Evolutionary conservation across 2,329 filamentous ascomycete genomes (phyloP).

Genomic region (Metarhizium humberi): DNA sequence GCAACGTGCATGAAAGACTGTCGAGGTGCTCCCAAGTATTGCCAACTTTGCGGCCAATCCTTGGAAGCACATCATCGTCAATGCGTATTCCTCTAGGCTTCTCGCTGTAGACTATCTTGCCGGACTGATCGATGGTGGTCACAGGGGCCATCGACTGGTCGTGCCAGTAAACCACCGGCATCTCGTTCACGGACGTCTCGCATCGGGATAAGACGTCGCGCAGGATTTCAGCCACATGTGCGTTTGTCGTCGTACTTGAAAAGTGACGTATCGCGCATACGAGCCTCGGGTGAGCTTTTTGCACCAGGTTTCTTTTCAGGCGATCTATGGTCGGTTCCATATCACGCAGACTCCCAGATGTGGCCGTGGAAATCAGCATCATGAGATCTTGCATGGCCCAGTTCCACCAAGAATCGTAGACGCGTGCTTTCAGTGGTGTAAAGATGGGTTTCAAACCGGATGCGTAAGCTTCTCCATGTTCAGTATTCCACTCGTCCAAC

Average conservation of each 20-base stretch:
- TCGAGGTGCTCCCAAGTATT: too few species aligned
- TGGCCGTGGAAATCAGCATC: not conserved
- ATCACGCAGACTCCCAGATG: not conserved
- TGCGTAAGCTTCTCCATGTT: not conserved
- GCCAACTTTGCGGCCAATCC: too few species aligned
- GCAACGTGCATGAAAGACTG: too few species aligned
- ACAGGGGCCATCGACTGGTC: not conserved
- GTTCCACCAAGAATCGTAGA: not conserved
- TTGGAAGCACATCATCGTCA: too few species aligned
- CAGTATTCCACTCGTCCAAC: not conserved
- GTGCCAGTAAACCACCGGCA: not conserved
- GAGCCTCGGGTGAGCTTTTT: too few species aligned
- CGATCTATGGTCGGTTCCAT: not conserved
- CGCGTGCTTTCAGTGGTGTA: not conserved
- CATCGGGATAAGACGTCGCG: not conserved
- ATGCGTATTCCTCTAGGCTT: too few species aligned
- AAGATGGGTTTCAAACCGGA: not conserved
- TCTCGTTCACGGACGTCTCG: not conserved
- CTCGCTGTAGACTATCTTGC: not conserved
- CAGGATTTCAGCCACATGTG: not conserved
- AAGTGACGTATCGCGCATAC: too few species aligned
- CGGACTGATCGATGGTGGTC: not conserved
- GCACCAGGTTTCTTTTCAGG: too few species aligned
- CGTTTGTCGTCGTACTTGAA: not conserved
- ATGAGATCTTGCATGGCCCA: not conserved